These are phyloP conservation scores for Aspergillus puulaauensis DNA, from an alignment of 2,329 filamentous ascomycete species.

Conservation along the genomic window DNA sequence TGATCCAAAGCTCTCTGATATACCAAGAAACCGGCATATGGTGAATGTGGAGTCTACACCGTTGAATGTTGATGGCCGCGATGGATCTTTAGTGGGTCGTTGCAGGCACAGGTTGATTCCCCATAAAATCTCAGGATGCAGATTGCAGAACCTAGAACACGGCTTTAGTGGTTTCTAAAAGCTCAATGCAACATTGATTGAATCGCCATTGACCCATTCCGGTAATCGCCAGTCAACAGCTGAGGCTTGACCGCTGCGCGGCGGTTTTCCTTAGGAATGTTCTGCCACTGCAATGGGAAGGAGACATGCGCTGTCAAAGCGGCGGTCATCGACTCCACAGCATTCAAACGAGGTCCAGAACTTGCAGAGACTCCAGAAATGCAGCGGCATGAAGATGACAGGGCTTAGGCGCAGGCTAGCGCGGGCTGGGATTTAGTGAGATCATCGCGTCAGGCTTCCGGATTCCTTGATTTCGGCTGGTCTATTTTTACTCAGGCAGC, in stretches of 20 bases:
- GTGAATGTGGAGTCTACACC: neutral
- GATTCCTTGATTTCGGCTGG: conserved; percentile 1
- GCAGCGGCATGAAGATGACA: neutral
- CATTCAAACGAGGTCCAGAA: no score
- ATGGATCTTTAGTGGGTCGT: neutral
- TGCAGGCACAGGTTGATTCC: neutral
- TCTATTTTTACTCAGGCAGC: conserved; percentile 9
- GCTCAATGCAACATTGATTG: no score
- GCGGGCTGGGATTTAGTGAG: neutral
- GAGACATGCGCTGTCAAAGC: no score
- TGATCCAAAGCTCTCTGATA: no score
- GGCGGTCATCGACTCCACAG: no score
- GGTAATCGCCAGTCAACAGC: no score
- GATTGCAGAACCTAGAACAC: neutral
- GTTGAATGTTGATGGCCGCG: neutral
- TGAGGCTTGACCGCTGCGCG: no score
- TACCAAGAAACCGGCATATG: neutral
- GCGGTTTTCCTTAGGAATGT: no score
- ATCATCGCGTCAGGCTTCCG: conserved; percentile 1
- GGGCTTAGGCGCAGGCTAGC: conserved; percentile 5
- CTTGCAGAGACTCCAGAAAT: no score
- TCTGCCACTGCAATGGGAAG: no score
- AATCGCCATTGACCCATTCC: no score
- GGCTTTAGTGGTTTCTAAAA: neutral
- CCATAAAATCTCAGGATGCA: neutral